Percentiles rank a stretch among this genome's conserved stretches.
Evolutionary conservation across 2,329 filamentous ascomycete species (phyloP).

Genomic region (Dothistroma septosporum): DNA sequence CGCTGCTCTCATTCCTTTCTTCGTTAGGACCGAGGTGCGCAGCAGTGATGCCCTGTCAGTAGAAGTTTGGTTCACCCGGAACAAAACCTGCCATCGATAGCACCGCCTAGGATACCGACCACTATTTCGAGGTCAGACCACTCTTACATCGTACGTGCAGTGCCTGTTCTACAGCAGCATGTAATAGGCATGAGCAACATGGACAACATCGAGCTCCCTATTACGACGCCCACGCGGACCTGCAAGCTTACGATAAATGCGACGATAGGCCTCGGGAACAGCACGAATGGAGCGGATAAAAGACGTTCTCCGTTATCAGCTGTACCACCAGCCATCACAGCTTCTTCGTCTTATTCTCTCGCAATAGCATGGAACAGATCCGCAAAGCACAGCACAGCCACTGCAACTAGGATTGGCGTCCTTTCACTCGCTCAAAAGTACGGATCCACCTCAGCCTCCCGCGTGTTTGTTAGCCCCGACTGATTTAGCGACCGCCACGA

Average conservation of each 20-base stretch:
- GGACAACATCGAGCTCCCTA: neutral
- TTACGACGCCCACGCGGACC: neutral
- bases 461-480: constrained; percentile 2
- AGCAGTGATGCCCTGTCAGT: neutral
- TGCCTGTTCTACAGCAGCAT: neutral
- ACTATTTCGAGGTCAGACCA: neutral
- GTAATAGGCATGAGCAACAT: neutral
- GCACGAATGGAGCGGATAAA: neutral
- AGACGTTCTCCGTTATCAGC: neutral
- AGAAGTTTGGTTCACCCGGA: neutral
- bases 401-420: neutral
- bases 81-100: neutral
- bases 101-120: neutral
- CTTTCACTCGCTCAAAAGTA: neutral
- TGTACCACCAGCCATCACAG: neutral
- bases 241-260: neutral
- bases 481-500: constrained; percentile 5
- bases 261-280: neutral
- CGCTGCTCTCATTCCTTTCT: neutral
- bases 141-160: neutral
- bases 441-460: constrained; percentile 5
- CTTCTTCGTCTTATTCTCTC: neutral
- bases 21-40: constrained; percentile 1
- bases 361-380: neutral
- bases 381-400: constrained; percentile 5